phyloP scores from a whole-genome alignment of 2,329 filamentous ascomycete species.

The Penicillium sp. region DNA sequence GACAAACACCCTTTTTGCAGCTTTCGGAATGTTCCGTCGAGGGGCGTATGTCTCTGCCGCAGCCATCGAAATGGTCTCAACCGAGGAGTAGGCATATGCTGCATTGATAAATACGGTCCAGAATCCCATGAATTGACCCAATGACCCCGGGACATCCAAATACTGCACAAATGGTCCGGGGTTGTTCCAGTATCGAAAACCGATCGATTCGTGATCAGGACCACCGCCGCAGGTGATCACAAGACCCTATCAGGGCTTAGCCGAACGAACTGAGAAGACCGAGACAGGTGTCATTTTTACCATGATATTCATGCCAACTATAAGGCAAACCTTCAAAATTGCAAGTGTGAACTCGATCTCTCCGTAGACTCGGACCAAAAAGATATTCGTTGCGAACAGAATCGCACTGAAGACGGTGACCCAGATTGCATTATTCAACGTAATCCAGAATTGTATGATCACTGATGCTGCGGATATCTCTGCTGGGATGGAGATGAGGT shows the following conservation, averaged over 20 bases:
- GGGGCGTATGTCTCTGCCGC: constrained; percentile 52
- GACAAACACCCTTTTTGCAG: constrained; percentile 53
- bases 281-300: constrained; percentile 21
- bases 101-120: constrained; percentile 29
- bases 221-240: constrained; percentile 41
- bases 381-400: constrained; percentile 31
- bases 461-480: constrained; percentile 31
- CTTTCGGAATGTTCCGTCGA: constrained; percentile 51
- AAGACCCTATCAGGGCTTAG: constrained; percentile 25
- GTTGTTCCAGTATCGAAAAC: constrained; percentile 44
- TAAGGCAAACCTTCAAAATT: constrained; percentile 57
- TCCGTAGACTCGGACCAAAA: constrained; percentile 39
- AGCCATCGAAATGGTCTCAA: constrained; percentile 47
- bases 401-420: constrained; percentile 38
- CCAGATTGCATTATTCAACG: constrained; percentile 47
- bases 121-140: constrained; percentile 43
- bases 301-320: constrained; percentile 61
- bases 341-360: constrained; percentile 56
- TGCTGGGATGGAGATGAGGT: constrained; percentile 30
- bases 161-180: constrained; percentile 43
- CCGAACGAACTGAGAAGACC: not conserved
- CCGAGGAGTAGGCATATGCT: constrained; percentile 34
- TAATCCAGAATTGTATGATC: constrained; percentile 38
- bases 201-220: constrained; percentile 24
- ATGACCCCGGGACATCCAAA: constrained; percentile 43